Conservation (phyloP, 2,329 filamentous ascomycete species). For the Ophiostoma piceae region DNA sequence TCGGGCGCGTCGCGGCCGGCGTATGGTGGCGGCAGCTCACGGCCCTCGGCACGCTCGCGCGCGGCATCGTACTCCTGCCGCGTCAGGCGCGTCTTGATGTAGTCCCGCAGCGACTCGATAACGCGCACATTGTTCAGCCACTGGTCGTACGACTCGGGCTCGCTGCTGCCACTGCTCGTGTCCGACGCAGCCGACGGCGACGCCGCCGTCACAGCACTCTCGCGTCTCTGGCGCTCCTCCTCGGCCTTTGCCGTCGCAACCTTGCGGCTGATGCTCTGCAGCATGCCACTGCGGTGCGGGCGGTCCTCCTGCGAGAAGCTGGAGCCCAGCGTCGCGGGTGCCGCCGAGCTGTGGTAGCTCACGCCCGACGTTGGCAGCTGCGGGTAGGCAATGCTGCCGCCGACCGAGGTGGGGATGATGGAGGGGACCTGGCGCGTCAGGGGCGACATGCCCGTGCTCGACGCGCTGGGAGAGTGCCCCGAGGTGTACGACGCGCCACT, state of each 20-base stretch:
- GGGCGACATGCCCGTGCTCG: slow-evolving; percentile 65
- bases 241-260: slow-evolving; percentile 29
- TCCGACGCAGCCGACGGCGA: slow-evolving; percentile 56
- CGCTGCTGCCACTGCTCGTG: slow-evolving; percentile 44
- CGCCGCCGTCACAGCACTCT: slow-evolving; percentile 38
- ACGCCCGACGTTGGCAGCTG: slow-evolving; percentile 59
- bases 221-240: slow-evolving; percentile 28
- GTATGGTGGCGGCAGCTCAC: background rate
- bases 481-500: slow-evolving; percentile 72
- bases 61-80: slow-evolving; percentile 47
- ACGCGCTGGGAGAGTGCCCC: slow-evolving; percentile 67
- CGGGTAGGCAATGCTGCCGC: slow-evolving; percentile 64
- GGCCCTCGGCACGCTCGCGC: background rate
- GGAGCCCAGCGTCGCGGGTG: slow-evolving; percentile 65
- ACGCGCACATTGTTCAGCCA: slow-evolving; percentile 63
- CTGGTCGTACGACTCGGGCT: slow-evolving; percentile 57
- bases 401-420: slow-evolving; percentile 41
- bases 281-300: slow-evolving; percentile 61
- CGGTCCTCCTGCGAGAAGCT: slow-evolving; percentile 59
- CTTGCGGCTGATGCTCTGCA: slow-evolving; percentile 52
- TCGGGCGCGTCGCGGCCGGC: slow-evolving; percentile 27
- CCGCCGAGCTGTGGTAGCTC: slow-evolving; percentile 59
- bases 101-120: slow-evolving; percentile 57
- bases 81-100: slow-evolving; percentile 53
- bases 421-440: slow-evolving; percentile 50